phyloP scores from a whole-genome alignment of 495 filamentous ascomycete species.

The Sporormia fimetaria region DNA sequence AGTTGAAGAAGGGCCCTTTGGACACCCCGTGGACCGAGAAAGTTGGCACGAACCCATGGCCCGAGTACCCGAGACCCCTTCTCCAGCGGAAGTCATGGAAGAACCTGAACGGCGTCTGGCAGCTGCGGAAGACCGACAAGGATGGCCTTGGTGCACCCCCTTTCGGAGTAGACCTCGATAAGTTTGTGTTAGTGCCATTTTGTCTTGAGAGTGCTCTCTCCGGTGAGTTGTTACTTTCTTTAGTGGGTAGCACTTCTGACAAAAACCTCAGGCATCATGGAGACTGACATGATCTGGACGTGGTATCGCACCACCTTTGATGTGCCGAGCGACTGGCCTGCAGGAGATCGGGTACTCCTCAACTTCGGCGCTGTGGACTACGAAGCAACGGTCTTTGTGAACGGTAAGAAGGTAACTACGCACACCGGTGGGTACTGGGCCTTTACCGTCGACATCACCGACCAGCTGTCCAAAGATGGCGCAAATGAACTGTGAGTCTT shows the following conservation, averaged over 20 bases:
- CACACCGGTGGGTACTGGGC: constrained; percentile 53
- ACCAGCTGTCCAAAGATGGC: constrained; percentile 34
- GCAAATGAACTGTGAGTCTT: constrained; percentile 42
- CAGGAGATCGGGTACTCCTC: constrained; percentile 39
- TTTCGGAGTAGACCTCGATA: constrained; percentile 32
- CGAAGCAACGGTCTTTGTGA: constrained; percentile 53
- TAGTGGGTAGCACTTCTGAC: not conserved
- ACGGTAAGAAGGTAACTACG: constrained; percentile 42
- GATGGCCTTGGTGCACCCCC: constrained; percentile 37
- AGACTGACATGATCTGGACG: constrained; percentile 39
- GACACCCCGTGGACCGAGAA: constrained; percentile 52
- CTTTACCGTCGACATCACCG: constrained; percentile 49
- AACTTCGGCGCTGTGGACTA: constrained; percentile 62
- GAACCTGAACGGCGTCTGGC: constrained; percentile 56
- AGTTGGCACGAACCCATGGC: constrained; percentile 53
- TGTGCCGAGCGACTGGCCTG: constrained; percentile 39
- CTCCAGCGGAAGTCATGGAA: constrained; percentile 48
- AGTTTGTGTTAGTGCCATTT: constrained; percentile 50
- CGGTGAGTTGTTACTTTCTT: constrained; percentile 27
- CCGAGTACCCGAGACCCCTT: constrained; percentile 54
- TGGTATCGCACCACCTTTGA: constrained; percentile 51
- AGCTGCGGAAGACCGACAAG: constrained; percentile 38
- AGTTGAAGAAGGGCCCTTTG: constrained; percentile 36
- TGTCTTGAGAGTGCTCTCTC: constrained; percentile 50
- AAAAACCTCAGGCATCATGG: constrained; percentile 40